These are phyloP conservation scores for Pluteus cervinus DNA, from an alignment of 768 basidiomycete genomes.

Conservation along the genomic window DNA sequence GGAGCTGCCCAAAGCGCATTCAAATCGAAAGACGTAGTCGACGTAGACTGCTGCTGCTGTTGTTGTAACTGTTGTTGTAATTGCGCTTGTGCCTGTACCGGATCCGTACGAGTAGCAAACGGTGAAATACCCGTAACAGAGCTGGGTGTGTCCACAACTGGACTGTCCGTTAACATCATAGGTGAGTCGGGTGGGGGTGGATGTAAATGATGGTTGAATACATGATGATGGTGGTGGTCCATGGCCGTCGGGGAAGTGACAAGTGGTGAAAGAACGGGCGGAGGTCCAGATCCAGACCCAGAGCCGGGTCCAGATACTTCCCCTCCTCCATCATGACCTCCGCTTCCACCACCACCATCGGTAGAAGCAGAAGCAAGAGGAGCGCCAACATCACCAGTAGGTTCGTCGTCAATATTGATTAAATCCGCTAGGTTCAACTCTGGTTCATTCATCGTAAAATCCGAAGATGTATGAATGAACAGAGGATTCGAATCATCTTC, in stretches of 20 bases:
- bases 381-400: slow-evolving; percentile 26
- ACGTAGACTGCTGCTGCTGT: no score
- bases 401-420: slow-evolving; percentile 72
- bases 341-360: no score
- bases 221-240: slow-evolving; percentile 5
- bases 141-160: no score
- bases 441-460: slow-evolving; percentile 38
- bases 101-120: slow-evolving; percentile 39
- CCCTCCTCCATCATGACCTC: no score
- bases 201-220: slow-evolving; percentile 9
- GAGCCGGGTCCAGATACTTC: no score
- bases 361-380: slow-evolving; percentile 20
- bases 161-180: no score
- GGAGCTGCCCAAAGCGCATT: slow-evolving; percentile 75
- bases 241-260: slow-evolving; percentile 5
- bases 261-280: slow-evolving; percentile 11
- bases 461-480: slow-evolving; percentile 31
- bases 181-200: slow-evolving; percentile 17
- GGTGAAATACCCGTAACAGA: slow-evolving; percentile 49
- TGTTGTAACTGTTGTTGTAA: no score
- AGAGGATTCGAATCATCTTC: slow-evolving; percentile 18
- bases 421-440: slow-evolving; percentile 71
- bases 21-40: slow-evolving; percentile 46
- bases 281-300: no score
- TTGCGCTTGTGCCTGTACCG: slow-evolving; percentile 36